Evolutionary conservation across 768 basidiomycete species (phyloP).

Genomic region (Collybia sordida): DNA sequence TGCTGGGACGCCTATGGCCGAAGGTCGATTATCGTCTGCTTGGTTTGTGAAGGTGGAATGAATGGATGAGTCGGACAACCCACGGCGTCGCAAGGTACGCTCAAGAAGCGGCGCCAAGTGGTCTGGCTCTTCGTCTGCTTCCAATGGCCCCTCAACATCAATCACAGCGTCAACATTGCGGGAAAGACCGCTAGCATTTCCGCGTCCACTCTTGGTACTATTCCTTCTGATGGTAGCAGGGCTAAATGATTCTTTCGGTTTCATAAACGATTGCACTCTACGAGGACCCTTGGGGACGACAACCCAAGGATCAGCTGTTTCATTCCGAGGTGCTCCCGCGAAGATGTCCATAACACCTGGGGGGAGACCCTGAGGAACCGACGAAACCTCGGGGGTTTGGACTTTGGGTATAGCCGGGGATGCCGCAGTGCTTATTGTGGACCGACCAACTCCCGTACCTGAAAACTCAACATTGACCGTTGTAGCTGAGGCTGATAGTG

Average conservation of each 20-base stretch:
- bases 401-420: conserved; percentile 16
- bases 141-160: conserved; percentile 42
- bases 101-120: conserved; percentile 55
- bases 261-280: conserved; percentile 26
- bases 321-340: conserved; percentile 73
- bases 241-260: conserved; percentile 12
- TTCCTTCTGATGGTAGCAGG: conserved; percentile 11
- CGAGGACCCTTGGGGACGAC: conserved; percentile 48
- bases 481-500: conserved; percentile 82
- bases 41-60: conserved; percentile 78
- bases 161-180: conserved; percentile 79
- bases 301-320: conserved; percentile 68
- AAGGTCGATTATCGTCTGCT: conserved; percentile 28
- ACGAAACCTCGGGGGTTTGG: conserved; percentile 2
- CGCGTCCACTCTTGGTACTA: conserved; percentile 17
- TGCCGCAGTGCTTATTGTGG: conserved; percentile 37
- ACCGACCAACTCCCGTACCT: conserved; percentile 50
- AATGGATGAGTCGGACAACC: conserved; percentile 91
- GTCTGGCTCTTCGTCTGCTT: conserved; percentile 41
- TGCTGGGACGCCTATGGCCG: background rate
- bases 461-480: conserved; percentile 98
- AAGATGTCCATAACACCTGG: conserved; percentile 81
- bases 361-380: conserved; percentile 5
- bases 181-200: conserved; percentile 41
- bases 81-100: conserved; percentile 71